phyloP scores from a whole-genome alignment of 2,329 filamentous ascomycete species.

The Pestalotiopsis sp. region DNA sequence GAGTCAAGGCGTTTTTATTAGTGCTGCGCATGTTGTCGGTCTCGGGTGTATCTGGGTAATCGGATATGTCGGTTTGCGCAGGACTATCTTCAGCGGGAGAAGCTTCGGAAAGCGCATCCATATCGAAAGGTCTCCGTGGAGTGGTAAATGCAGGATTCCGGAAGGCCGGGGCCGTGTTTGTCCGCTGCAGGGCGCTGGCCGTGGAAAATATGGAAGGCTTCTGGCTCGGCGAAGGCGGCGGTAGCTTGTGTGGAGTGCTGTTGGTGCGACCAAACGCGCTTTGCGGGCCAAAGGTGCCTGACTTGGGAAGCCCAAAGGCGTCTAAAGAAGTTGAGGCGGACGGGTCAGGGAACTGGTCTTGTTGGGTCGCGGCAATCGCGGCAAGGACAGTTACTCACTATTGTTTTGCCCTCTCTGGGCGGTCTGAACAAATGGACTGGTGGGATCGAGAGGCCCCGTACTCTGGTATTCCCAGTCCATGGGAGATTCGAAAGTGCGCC shows the following conservation, averaged over 20 bases:
- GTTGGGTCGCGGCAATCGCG: background rate
- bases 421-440: conserved; percentile 63
- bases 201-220: conserved; percentile 47
- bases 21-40: conserved; percentile 35
- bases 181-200: conserved; percentile 42
- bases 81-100: conserved; percentile 65
- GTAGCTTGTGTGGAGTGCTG: conserved; percentile 42
- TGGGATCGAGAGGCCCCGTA: conserved; percentile 59
- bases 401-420: conserved; percentile 42
- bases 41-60: conserved; percentile 56
- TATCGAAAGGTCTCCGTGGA: conserved; percentile 60
- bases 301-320: conserved; percentile 29
- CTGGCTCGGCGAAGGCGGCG: conserved; percentile 24
- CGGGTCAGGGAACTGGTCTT: background rate
- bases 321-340: background rate
- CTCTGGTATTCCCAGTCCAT: conserved; percentile 72
- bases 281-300: conserved; percentile 36
- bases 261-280: conserved; percentile 28
- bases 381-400: conserved; percentile 36
- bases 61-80: conserved; percentile 59
- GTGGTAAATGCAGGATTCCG: conserved; percentile 68
- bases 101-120: conserved; percentile 54
- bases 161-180: conserved; percentile 53
- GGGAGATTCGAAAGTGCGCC: conserved; percentile 60
- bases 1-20: conserved; percentile 48